Base-by-base conservation (phyloP, 495 filamentous ascomycete species). In the Trichocladium antarcticum region DNA sequence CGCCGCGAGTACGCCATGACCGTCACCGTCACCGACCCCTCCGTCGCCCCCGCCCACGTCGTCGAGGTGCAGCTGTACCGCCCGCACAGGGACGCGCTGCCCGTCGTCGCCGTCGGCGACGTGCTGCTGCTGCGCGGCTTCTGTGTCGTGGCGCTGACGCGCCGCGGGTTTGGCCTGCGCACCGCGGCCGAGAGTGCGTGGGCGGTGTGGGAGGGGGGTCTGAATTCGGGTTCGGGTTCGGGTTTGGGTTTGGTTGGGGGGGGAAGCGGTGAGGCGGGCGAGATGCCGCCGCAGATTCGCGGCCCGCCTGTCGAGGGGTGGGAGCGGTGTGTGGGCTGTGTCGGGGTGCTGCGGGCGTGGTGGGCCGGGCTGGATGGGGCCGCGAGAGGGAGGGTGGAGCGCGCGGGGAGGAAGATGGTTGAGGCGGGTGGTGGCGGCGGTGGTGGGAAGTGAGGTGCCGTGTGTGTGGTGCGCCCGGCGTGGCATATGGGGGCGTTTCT, bases 111-210 rank as follows among this genome's bases (percentile, higher is more conserved):
- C 3, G 73, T 74, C 14, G 92, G 92, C 7, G 83, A 92, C 54
- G 79, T 81, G 2, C 70, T 95, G 17, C 63, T 98, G 32, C 73
- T 98, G 11, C 75, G 83, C 6, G 73, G 80, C 35, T 88, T 96
- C 57, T 75, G 74, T 45, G 85, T 93, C 12, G 66, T 72, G 41
- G 69, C 72, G n/a, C 45, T 75, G 10, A 73, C 73, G 36, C 62
- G 64, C 32, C 67, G 68, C 45, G 68, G 69, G 0, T 74, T 70
- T 50, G 70, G 73, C 3, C 53, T 80, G 16, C 65, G 73, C 32
- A 64, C 61, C 15, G 65, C 57, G 24, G 60, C 57, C 15, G 63
- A 62, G 42, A 72, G 66, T 11, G 70, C 67, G 20, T 93, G 87
- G 85, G 84, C 79, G 5, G 77, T 89, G 52, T 72, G 67, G 50